Evolutionary conservation across 352 stramenopile species (phyloP).

Genomic region (Pythium brachiatum): DNA sequence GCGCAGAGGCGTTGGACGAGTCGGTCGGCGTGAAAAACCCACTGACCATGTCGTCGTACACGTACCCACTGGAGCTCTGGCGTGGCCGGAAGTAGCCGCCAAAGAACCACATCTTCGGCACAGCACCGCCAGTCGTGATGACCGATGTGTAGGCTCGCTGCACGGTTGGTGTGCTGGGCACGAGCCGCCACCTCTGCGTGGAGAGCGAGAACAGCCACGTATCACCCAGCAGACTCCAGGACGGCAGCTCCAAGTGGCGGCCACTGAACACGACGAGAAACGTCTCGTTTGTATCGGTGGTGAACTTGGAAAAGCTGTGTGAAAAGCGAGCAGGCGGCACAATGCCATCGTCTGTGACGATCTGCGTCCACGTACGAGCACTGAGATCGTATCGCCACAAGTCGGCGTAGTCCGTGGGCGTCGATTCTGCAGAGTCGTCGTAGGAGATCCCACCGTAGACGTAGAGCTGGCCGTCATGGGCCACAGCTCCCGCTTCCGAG

Average conservation of each 20-base stretch:
- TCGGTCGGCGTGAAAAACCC: slow-evolving; percentile 28
- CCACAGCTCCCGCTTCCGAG: slow-evolving; percentile 49
- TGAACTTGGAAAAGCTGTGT: slow-evolving; percentile 46
- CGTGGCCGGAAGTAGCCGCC: slow-evolving; percentile 62
- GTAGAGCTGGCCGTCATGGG: slow-evolving; percentile 48
- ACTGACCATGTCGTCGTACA: slow-evolving; percentile 62
- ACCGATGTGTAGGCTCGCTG: slow-evolving; percentile 65
- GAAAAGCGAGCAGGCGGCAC: slow-evolving; percentile 53
- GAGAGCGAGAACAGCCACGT: slow-evolving; percentile 61
- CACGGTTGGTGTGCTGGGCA: slow-evolving; percentile 18
- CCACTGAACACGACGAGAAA: slow-evolving; percentile 64
- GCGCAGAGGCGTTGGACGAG: background rate
- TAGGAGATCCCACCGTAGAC: slow-evolving; percentile 76
- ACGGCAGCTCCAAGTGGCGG: slow-evolving; percentile 40
- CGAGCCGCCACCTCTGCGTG: slow-evolving; percentile 35
- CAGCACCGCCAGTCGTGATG: slow-evolving; percentile 32
- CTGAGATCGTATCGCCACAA: slow-evolving; percentile 62
- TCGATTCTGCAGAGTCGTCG: slow-evolving; percentile 34
- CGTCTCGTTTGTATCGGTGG: slow-evolving; percentile 26
- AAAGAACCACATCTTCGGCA: slow-evolving; percentile 66
- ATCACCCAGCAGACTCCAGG: slow-evolving; percentile 53
- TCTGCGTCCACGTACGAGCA: slow-evolving; percentile 36
- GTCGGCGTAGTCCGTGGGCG: slow-evolving; percentile 51
- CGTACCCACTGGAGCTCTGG: slow-evolving; percentile 55
- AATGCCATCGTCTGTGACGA: slow-evolving; percentile 25